Conservation (phyloP, 345 rosid species). For the Pugionium dolabratum region DNA sequence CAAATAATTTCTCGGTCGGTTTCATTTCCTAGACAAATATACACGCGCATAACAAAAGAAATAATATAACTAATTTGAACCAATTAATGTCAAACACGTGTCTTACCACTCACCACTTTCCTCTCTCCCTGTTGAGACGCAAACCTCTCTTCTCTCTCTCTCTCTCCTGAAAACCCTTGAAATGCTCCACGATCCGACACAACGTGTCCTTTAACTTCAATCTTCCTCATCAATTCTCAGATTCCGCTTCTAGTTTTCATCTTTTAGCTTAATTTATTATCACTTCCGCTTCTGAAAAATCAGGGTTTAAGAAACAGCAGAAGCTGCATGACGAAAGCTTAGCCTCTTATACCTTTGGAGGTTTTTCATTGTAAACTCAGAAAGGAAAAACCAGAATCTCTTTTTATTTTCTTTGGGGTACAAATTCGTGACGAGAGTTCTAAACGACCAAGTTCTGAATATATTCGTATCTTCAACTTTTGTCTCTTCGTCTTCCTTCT, state of each 20-base stretch:
- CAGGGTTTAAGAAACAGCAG: too few species aligned
- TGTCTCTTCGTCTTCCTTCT: constrained; percentile 18
- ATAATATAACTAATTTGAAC: neutral
- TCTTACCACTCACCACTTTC: constrained; percentile 24
- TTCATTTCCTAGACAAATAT: constrained; percentile 36
- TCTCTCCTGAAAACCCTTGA: constrained; percentile 24
- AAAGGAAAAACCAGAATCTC: too few species aligned
- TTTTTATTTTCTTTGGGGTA: neutral
- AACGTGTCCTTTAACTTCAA: constrained; percentile 34
- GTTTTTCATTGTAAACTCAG: too few species aligned
- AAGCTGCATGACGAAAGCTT: too few species aligned
- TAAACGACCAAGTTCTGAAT: too few species aligned
- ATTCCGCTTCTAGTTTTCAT: constrained; percentile 11
- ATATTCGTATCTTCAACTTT: constrained; percentile 34
- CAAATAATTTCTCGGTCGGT: constrained; percentile 43
- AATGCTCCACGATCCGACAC: constrained; percentile 34
- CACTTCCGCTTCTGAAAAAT: neutral
- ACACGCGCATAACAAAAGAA: constrained; percentile 1
- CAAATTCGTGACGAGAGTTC: too few species aligned
- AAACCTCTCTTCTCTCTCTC: neutral
- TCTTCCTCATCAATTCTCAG: constrained; percentile 17
- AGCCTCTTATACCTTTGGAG: too few species aligned
- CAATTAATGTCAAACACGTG: neutral
- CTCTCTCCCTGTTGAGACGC: constrained; percentile 6
- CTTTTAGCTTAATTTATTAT: neutral